These are phyloP conservation scores for Taiwanofungus camphoratus DNA, from an alignment of 1,284 basidiomycete species.

Conservation along the genomic window DNA sequence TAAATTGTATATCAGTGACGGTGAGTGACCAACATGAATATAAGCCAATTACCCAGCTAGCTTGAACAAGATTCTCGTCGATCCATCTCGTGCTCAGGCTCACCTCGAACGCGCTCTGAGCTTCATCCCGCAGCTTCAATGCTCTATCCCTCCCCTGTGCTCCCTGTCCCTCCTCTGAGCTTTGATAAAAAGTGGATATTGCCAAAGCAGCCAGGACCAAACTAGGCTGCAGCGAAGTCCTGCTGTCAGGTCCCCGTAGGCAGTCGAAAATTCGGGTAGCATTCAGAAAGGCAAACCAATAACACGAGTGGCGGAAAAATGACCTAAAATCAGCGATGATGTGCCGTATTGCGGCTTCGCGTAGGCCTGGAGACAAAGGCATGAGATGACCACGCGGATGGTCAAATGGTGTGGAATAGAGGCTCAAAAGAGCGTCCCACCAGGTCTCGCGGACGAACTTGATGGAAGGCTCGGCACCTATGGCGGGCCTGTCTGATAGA, in stretches of 20 bases:
- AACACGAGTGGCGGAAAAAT: conserved; percentile 56
- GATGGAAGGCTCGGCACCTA: conserved; percentile 50
- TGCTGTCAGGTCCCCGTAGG: conserved; percentile 47
- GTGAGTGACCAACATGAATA: conserved; percentile 3
- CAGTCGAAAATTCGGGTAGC: conserved; percentile 58
- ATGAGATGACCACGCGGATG: conserved; percentile 24
- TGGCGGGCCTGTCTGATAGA: conserved; percentile 15
- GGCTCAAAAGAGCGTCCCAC: conserved; percentile 65
- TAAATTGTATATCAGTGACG: background rate
- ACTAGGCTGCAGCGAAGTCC: conserved; percentile 60
- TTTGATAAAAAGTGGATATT: conserved; percentile 62
- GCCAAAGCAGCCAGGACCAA: conserved; percentile 61
- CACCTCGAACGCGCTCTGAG: conserved; percentile 65
- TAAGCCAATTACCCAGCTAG: conserved; percentile 56
- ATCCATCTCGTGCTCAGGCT: conserved; percentile 66
- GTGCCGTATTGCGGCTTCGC: conserved; percentile 37
- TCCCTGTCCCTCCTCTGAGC: conserved; percentile 45
- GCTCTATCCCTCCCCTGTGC: conserved; percentile 46
- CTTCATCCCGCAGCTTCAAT: conserved; percentile 54
- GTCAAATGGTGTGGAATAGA: conserved; percentile 40
- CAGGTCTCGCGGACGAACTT: conserved; percentile 65
- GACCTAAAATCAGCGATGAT: conserved; percentile 58
- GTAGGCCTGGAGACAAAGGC: conserved; percentile 35
- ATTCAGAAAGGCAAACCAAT: conserved; percentile 71
- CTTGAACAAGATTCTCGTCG: conserved; percentile 64